phyloP scores from a whole-genome alignment of 768 basidiomycete genomes.

The Termitomyces heimii region DNA sequence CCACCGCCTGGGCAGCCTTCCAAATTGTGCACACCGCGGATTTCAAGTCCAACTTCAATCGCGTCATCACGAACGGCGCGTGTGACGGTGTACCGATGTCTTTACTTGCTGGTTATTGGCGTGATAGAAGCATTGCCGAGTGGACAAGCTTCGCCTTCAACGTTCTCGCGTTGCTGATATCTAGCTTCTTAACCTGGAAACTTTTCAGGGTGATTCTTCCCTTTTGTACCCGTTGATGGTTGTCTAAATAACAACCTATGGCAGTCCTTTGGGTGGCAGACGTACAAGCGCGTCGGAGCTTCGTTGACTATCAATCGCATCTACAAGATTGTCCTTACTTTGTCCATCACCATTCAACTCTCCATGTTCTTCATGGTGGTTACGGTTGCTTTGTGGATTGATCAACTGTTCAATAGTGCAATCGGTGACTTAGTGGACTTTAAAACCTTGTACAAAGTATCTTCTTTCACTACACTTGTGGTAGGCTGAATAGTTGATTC shows the following conservation, averaged over 20 bases:
- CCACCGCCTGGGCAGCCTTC: slow-evolving; percentile 67
- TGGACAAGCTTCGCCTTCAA: slow-evolving; percentile 61
- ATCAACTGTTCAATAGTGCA: slow-evolving; percentile 63
- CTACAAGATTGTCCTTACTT: slow-evolving; percentile 64
- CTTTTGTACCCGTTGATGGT: not conserved
- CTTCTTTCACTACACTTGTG: slow-evolving; percentile 49
- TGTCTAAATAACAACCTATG: not conserved
- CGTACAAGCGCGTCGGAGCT: slow-evolving; percentile 82
- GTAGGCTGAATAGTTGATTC: slow-evolving; percentile 34
- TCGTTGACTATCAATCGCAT: slow-evolving; percentile 66
- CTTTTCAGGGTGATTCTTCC: slow-evolving; percentile 53
- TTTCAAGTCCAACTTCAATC: slow-evolving; percentile 52
- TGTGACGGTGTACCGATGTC: slow-evolving; percentile 39
- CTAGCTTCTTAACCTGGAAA: slow-evolving; percentile 64
- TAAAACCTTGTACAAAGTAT: slow-evolving; percentile 44
- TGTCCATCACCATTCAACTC: slow-evolving; percentile 73
- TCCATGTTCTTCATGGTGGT: slow-evolving; percentile 71
- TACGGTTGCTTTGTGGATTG: slow-evolving; percentile 70
- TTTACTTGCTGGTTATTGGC: slow-evolving; percentile 64
- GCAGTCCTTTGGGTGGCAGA: slow-evolving; percentile 79
- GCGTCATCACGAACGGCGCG: slow-evolving; percentile 57
- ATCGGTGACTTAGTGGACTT: slow-evolving; percentile 48
- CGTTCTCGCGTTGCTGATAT: slow-evolving; percentile 50
- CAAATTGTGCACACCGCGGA: slow-evolving; percentile 55
- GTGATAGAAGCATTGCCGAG: slow-evolving; percentile 51